Percentiles rank a stretch among this genome's conserved stretches.
phyloP scores from a whole-genome alignment of 2,329 filamentous ascomycete genomes.

The Coccinonectria pachysandricola region DNA sequence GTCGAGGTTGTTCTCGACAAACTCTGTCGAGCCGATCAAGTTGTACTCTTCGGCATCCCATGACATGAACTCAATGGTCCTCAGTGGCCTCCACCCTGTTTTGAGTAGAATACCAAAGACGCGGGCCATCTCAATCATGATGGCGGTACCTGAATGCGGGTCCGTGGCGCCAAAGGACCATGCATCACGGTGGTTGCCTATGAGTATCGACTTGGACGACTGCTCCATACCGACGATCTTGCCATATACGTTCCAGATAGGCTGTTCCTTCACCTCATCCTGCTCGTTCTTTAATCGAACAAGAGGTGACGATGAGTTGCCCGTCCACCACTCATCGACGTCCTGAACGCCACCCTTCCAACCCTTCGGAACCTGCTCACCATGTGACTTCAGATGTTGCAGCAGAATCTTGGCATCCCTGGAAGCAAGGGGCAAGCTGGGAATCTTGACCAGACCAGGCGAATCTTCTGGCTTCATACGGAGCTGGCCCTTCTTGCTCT shows the following conservation, averaged over 20 bases:
- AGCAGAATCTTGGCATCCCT: slow-evolving; percentile 75
- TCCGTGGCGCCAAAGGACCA: slow-evolving; percentile 85
- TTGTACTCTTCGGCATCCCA: slow-evolving; percentile 97
- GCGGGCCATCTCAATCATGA: slow-evolving; percentile 80
- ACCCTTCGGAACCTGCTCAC: slow-evolving; percentile 53
- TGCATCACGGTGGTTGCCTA: slow-evolving; percentile 88
- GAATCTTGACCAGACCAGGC: slow-evolving; percentile 67
- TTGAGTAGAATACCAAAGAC: slow-evolving; percentile 70
- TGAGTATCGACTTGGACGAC: slow-evolving; percentile 68
- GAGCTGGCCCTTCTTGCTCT: slow-evolving; percentile 55
- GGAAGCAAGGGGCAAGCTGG: slow-evolving; percentile 84
- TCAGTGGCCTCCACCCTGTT: slow-evolving; percentile 78
- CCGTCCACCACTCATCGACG: slow-evolving; percentile 80
- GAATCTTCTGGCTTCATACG: slow-evolving; percentile 62
- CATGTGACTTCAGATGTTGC: slow-evolving; percentile 64
- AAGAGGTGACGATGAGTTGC: slow-evolving; percentile 60
- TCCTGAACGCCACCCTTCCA: slow-evolving; percentile 74
- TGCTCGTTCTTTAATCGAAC: slow-evolving; percentile 80
- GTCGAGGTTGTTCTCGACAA: slow-evolving; percentile 76
- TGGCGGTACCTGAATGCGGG: slow-evolving; percentile 77
- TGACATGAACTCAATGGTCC: slow-evolving; percentile 93
- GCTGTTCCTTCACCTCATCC: slow-evolving; percentile 70
- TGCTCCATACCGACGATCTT: slow-evolving; percentile 78
- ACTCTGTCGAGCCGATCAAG: slow-evolving; percentile 86
- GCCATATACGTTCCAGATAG: slow-evolving; percentile 87